Percentiles rank a stretch among this genome's conserved stretches.
phyloP scores from a whole-genome alignment of 306 rosid species.

The Inga oerstediana region DNA sequence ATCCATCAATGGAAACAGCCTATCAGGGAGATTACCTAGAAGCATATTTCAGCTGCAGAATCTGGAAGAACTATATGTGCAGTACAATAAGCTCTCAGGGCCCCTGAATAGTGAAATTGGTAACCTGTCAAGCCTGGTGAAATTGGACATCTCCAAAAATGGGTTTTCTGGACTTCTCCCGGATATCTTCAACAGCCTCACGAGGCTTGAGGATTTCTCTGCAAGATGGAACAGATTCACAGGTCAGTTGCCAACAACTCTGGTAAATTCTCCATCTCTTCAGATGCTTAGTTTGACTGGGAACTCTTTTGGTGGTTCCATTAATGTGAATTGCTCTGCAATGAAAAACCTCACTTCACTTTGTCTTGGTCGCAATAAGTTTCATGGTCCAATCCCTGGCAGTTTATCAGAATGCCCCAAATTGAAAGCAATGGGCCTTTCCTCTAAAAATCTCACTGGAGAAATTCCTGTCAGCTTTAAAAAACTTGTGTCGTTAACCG shows the following conservation, averaged over 20 bases:
- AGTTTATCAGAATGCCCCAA: slow-evolving; percentile 38
- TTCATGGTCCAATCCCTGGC: slow-evolving; percentile 41
- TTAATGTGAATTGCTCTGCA: slow-evolving; percentile 38
- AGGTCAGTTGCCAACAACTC: slow-evolving; percentile 27
- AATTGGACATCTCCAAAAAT: slow-evolving; percentile 33
- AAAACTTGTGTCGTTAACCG: slow-evolving; percentile 30
- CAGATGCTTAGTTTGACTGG: slow-evolving; percentile 3
- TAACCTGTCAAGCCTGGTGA: slow-evolving; percentile 29
- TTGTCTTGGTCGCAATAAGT: slow-evolving; percentile 35
- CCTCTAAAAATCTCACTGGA: slow-evolving; percentile 26
- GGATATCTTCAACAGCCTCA: slow-evolving; percentile 31
- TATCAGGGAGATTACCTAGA: slow-evolving; percentile 31
- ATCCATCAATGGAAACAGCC: slow-evolving; percentile 24
- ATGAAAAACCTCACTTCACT: slow-evolving; percentile 42
- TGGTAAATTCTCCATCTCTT: slow-evolving; percentile 40
- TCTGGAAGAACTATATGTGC: slow-evolving; percentile 13
- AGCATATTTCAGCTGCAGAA: slow-evolving; percentile 33
- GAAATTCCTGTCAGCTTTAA: slow-evolving; percentile 36
- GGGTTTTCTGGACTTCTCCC: slow-evolving; percentile 31
- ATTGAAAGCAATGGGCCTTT: slow-evolving; percentile 37
- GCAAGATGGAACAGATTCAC: slow-evolving; percentile 26
- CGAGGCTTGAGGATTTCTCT: slow-evolving; percentile 27
- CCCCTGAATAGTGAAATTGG: slow-evolving; percentile 13
- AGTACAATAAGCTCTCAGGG: slow-evolving; percentile 34
- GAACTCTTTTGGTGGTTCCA: slow-evolving; percentile 34